Evolutionary conservation across 805 yeast species (phyloP), one percentile per base, ranked within the genome.

Genomic region (Saturnispora hagleri): DNA sequence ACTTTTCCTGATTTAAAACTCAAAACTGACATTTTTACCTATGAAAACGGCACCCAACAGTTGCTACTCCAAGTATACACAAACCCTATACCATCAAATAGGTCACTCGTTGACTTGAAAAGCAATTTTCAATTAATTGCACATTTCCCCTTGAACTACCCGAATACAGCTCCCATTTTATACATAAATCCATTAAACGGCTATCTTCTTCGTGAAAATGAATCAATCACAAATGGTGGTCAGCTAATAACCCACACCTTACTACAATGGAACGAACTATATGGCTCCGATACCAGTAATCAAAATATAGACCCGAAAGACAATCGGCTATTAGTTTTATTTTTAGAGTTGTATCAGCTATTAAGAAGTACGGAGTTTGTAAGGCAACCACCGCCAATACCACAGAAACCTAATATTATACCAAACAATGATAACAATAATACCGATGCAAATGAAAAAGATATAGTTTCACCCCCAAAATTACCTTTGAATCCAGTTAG

Each of bases 71-170:
- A 82, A 54, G 55, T 90, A 2, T 75, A 75, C 57, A 96, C 96
- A 0, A 67, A 18, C 5, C 47, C 47, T 4, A 44, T 34, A 17
- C 51, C 51, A 4, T 35, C 47, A 12, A 22, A 49, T 15, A 22
- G 46, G 26, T 28, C 40, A 13, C 18, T 50, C 13, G 49, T 45
- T 27, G 31, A 74, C 83, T 4, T 74, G 75, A 63, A 67, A 22
- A 2, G 12, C 34, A 9, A 50, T 41, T 33, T 34, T 38, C 15
- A 17, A 8, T 2, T 36, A 69, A n/a, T 67, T 78, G 17, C 90
- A 89, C 0, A 60, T 89, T 60, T 90, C 5, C 95, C 96, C 0
- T 73, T 74, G 27, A 70, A 73, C 24, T 89, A 86, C 57, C 96
- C 97, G 0, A 58, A 60, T n/a, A 71, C 68, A 3, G 74, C 83